phyloP scores from a whole-genome alignment of 768 basidiomycete genomes.

The Trametopsis cervina region DNA sequence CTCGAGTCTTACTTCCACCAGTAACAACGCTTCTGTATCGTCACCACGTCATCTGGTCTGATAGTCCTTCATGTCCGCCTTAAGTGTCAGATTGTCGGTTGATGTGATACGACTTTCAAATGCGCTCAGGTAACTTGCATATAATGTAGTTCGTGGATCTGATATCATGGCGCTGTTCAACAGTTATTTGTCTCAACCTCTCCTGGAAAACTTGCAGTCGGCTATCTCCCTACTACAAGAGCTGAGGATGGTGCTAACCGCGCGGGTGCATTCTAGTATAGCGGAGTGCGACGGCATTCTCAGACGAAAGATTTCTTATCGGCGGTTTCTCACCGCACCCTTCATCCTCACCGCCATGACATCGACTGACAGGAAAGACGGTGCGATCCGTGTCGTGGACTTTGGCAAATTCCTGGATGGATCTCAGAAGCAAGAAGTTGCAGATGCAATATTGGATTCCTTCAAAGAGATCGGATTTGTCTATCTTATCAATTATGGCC shows the following conservation, averaged over 20 bases:
- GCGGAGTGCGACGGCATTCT: too few relatives aligned
- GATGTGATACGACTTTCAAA: too few relatives aligned
- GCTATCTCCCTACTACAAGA: too few relatives aligned
- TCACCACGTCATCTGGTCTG: neutral
- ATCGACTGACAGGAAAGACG: too few relatives aligned
- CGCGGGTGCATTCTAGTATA: too few relatives aligned
- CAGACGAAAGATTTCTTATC: too few relatives aligned
- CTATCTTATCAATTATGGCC: slow-evolving; percentile 26
- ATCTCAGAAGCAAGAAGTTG: slow-evolving; percentile 31
- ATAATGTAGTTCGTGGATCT: too few relatives aligned
- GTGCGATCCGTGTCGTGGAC: slow-evolving; percentile 32
- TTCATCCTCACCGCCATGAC: neutral
- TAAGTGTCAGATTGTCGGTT: neutral
- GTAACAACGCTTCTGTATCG: neutral
- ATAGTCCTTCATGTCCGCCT: neutral
- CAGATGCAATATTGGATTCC: slow-evolving; percentile 34
- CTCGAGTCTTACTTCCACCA: neutral
- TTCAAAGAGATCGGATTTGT: slow-evolving; percentile 28
- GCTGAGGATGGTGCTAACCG: too few relatives aligned
- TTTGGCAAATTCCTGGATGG: slow-evolving; percentile 37
- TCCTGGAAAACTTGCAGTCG: too few relatives aligned
- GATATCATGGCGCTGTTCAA: too few relatives aligned
- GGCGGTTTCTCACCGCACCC: neutral
- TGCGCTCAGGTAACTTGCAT: too few relatives aligned
- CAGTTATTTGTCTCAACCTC: too few relatives aligned